Conservation (phyloP, 2,329 filamentous ascomycete genomes). For the Trichoderma breve region DNA sequence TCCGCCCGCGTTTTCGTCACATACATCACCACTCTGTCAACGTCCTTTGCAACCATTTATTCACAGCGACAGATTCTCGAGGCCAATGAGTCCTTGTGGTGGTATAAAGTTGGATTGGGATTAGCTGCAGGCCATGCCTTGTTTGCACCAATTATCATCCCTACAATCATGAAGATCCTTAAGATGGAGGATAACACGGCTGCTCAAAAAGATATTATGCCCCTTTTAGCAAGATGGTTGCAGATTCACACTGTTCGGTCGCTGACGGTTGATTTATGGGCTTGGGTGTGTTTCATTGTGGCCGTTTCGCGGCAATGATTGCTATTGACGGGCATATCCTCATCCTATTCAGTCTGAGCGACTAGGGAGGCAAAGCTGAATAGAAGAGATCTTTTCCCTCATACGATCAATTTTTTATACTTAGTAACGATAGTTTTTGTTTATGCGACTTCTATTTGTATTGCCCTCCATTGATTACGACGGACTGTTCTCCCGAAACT, state of each 20-base stretch:
- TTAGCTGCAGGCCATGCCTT: background rate
- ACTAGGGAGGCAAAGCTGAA: background rate
- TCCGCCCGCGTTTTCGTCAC: background rate
- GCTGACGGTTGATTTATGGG: background rate
- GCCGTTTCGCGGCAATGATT: background rate
- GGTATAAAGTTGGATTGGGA: background rate
- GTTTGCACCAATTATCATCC: background rate
- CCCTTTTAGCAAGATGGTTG: background rate
- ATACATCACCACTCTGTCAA: background rate
- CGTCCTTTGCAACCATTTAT: background rate
- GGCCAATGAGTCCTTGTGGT: background rate
- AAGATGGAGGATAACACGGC: background rate
- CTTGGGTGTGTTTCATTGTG: background rate
- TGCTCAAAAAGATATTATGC: background rate
- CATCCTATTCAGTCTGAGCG: background rate
- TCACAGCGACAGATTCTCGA: background rate
- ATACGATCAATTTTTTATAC: fast-evolving
- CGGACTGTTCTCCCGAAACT: too few species aligned
- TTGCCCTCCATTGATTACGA: too few species aligned
- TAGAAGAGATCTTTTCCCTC: background rate
- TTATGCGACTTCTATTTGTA: too few species aligned
- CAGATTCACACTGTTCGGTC: background rate
- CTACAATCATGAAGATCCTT: background rate
- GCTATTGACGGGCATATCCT: background rate
- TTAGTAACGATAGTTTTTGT: too few species aligned